phyloP scores from a whole-genome alignment of 768 basidiomycete species.

The Rhodotorula diobovata region DNA sequence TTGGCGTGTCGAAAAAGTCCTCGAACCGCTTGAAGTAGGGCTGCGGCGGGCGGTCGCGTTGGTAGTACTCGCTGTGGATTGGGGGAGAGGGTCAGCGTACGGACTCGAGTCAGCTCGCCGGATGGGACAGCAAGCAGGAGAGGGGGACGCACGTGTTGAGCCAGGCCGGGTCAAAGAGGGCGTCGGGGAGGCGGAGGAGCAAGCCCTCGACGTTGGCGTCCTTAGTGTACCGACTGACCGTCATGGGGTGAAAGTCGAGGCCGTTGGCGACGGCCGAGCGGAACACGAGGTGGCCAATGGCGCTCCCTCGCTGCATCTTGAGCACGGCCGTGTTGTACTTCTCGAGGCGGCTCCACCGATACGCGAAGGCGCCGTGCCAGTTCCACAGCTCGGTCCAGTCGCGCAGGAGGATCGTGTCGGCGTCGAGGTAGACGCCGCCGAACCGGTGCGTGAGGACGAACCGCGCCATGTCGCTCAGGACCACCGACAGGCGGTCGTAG shows the following conservation, averaged over 20 bases:
- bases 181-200: slow-evolving; percentile 83
- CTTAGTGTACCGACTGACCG: slow-evolving; percentile 79
- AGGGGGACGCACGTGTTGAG: slow-evolving; percentile 59
- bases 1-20: slow-evolving; percentile 81
- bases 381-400: slow-evolving; percentile 99
- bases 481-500: slow-evolving; percentile 87
- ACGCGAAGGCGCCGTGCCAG: slow-evolving; percentile 93
- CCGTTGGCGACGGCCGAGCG: slow-evolving; percentile 88
- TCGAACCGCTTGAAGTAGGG: slow-evolving; percentile 69
- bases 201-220: slow-evolving; percentile 81
- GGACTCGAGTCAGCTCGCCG: background rate
- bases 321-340: slow-evolving; percentile 96
- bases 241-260: slow-evolving; percentile 96
- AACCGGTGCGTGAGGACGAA: slow-evolving; percentile 96
- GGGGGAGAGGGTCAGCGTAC: background rate
- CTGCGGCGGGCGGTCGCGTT: slow-evolving; percentile 86
- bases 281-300: slow-evolving; percentile 88
- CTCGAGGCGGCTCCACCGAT: slow-evolving; percentile 86
- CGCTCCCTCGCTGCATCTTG: slow-evolving; percentile 85
- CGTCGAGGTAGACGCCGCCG: slow-evolving; percentile 94
- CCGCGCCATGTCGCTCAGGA: slow-evolving; percentile 92
- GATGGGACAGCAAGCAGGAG: background rate
- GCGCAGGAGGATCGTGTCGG: slow-evolving; percentile 88
- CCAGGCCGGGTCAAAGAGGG: slow-evolving; percentile 95
- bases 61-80: slow-evolving; percentile 62